Percentiles rank a stretch among this genome's conserved stretches.
Evolutionary conservation across 164 flowering plant genomes (phyloP).

Genomic region (Nymphaea colorata): DNA sequence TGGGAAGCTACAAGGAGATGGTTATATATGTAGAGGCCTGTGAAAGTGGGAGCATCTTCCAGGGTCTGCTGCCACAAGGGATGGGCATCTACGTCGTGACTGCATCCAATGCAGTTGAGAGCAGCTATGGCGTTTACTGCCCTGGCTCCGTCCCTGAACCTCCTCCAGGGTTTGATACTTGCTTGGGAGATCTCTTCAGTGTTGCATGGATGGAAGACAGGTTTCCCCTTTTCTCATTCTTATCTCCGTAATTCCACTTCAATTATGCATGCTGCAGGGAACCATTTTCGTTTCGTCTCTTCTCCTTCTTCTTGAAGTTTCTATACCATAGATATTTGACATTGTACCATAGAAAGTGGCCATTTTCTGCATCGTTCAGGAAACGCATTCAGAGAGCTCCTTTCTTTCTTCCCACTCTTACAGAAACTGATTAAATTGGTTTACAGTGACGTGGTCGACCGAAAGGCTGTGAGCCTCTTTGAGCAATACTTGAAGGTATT

Average conservation of each 20-base stretch:
- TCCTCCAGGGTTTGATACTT: conserved; percentile 53
- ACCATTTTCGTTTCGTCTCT: neutral
- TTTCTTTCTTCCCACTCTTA: too few species aligned
- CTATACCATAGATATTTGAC: too few species aligned
- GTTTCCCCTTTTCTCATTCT: conserved; percentile 7
- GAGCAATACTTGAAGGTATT: conserved; percentile 40
- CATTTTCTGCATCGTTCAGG: neutral
- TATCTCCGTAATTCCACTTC: neutral
- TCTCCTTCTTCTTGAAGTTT: too few species aligned
- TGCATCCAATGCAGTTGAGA: conserved; percentile 70
- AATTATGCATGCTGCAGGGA: too few species aligned
- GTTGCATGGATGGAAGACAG: conserved; percentile 85
- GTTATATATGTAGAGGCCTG: conserved; percentile 72
- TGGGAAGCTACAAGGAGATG: conserved; percentile 56
- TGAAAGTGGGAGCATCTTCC: conserved; percentile 71
- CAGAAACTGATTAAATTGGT: too few species aligned
- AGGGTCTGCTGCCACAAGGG: conserved; percentile 59
- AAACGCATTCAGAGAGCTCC: too few species aligned
- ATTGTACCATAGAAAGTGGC: neutral
- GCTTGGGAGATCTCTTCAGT: conserved; percentile 69
- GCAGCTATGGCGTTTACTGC: conserved; percentile 67
- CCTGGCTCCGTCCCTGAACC: conserved; percentile 69
- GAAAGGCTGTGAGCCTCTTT: neutral
- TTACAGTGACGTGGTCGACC: too few species aligned
- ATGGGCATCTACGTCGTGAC: conserved; percentile 53